Evolutionary conservation across 2,329 filamentous ascomycete species (phyloP), one percentile per base, ranked within the genome.

Genomic region (Septoria petroselini): DNA sequence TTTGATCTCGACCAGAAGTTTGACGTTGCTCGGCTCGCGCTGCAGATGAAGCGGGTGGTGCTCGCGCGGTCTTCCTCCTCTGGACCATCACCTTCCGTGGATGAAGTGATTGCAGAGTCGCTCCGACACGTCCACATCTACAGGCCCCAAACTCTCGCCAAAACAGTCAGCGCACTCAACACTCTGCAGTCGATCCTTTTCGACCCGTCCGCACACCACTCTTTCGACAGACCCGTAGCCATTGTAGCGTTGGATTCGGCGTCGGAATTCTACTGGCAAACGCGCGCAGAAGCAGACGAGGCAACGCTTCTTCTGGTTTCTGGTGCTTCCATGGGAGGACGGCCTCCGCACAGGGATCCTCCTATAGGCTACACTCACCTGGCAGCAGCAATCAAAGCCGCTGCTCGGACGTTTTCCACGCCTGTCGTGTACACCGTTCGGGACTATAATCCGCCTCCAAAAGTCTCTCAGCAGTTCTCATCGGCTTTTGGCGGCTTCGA

Each of bases 41-140:
- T 66, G 39, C 59, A 72, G 25, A 68, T 75, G 50, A 49, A 42
- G 8, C 48, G 27, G 25, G 4, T 46, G 11, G 30, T 27, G 17
- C 33, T 49, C 30, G 17, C 39, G n/a, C 40, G 42, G 5, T 27
- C 29, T 18, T 41, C 19, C 25, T 37, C 29, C 34, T 34, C 1
- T 25, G 43, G 23, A 29, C 33, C 9, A 14, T n/a, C n/a, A 33
- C 8, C 35, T 4, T 18, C 15, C 12, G 31, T 52, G 2, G 41
- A 56, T 8, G 44, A 54, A 7, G 54, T 72, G 1, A 50, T 80
- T 11, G 52, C 57, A n/a, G 57, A 57, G 17, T 66, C 71, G 3
- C 67, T 85, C 0, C 60, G 67, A 21, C 80, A 84, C 58, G 64
- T 84, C 30, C 81, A 84, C 62, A 69, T 84, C 53, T 78, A 82